phyloP scores from a whole-genome alignment of 2,329 filamentous ascomycete species.

The Xylariaceae sp. region DNA sequence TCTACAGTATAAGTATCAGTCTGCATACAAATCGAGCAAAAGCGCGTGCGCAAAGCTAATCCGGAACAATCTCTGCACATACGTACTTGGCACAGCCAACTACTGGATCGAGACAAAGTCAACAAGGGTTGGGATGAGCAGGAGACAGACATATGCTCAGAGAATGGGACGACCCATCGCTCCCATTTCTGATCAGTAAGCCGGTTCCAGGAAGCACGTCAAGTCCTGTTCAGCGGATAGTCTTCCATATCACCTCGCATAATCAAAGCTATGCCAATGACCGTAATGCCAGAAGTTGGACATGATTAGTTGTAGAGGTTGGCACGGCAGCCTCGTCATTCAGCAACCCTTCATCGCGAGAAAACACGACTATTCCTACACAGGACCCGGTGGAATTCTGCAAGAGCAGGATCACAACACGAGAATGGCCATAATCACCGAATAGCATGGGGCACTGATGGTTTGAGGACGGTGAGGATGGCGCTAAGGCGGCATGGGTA shows the following conservation, averaged over 20 bases:
- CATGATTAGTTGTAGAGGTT: conserved; percentile 6
- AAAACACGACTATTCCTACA: neutral
- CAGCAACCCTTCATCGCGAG: neutral
- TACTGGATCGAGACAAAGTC: conserved; percentile 7
- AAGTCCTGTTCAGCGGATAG: conserved; percentile 1
- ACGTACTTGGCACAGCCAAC: conserved; percentile 5
- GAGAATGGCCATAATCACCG: neutral
- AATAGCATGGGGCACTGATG: neutral
- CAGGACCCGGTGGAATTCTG: conserved; percentile 7
- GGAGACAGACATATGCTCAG: conserved; percentile 5
- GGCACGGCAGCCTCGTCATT: neutral
- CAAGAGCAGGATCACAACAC: conserved; percentile 1
- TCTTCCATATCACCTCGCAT: conserved; percentile 7
- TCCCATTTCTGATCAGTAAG: conserved; percentile 7
- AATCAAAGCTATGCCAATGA: conserved; percentile 6
- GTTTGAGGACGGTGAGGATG: neutral
- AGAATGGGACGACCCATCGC: conserved; percentile 8
- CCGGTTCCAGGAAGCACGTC: conserved; percentile 1
- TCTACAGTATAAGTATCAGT: conserved; percentile 1
- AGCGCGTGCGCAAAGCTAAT: neutral
- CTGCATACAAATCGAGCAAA: neutral
- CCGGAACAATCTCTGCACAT: conserved; percentile 1
- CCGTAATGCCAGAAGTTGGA: conserved; percentile 4
- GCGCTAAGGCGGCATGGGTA: conserved; percentile 2
- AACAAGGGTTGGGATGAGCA: conserved; percentile 1